These are phyloP conservation scores for Irpex rosettiformis DNA, from an alignment of 1,284 basidiomycete species.

Conservation along the genomic window DNA sequence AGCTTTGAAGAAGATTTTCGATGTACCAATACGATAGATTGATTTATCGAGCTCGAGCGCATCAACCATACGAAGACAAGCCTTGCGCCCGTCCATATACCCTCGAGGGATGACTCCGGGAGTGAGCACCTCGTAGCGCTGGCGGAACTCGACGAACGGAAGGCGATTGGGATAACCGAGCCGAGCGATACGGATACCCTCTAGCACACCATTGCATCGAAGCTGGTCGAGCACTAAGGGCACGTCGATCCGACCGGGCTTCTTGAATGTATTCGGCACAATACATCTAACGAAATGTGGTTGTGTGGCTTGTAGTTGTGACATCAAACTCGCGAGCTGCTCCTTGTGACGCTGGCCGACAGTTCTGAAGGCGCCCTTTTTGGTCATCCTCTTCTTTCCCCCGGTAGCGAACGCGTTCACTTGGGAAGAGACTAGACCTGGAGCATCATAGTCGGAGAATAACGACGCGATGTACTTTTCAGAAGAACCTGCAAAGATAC, in stretches of 20 bases:
- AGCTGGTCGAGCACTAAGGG: conserved; percentile 96
- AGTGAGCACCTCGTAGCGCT: conserved; percentile 94
- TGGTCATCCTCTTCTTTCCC: conserved; percentile 77
- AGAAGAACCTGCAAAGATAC: conserved; percentile 82
- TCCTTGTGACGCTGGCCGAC: conserved; percentile 97
- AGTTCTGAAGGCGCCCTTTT: conserved; percentile 97
- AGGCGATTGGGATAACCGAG: conserved; percentile 97
- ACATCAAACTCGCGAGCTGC: conserved; percentile 90
- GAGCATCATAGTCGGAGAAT: conserved; percentile 78
- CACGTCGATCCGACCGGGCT: conserved; percentile 89
- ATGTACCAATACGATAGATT: conserved; percentile 90
- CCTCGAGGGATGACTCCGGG: conserved; percentile 90
- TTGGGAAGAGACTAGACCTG: conserved; percentile 28
- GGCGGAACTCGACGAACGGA: conserved; percentile 96
- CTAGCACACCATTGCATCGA: conserved; percentile 97
- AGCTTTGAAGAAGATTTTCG: conserved; percentile 99
- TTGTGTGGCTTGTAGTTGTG: conserved; percentile 89
- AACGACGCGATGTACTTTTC: conserved; percentile 82
- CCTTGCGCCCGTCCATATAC: conserved; percentile 97
- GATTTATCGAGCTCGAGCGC: conserved; percentile 85
- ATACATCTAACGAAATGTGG: conserved; percentile 99
- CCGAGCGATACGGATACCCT: conserved; percentile 97
- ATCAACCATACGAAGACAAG: conserved; percentile 90
- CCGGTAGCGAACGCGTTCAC: conserved; percentile 41
- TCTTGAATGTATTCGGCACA: conserved; percentile 92